phyloP scores from a whole-genome alignment of 208 protist genomes.

The Naegleria gruberi region DNA sequence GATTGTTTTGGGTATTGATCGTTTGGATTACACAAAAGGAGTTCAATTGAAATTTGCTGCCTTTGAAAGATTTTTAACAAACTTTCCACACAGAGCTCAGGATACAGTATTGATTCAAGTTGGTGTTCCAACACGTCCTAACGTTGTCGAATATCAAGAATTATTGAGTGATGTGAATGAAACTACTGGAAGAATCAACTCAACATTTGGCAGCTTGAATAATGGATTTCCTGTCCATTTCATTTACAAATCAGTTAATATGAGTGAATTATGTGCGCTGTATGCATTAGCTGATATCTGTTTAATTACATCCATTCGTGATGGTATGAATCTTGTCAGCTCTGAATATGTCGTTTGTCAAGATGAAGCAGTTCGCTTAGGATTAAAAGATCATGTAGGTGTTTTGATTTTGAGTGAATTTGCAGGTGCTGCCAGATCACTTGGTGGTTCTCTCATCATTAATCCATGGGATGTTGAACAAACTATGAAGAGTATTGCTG shows the following conservation, averaged over 20 bases:
- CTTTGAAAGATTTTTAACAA: constrained; percentile 47
- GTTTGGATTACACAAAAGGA: constrained; percentile 71
- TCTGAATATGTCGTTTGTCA: constrained; percentile 55
- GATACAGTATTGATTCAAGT: constrained; percentile 57
- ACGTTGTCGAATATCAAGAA: constrained; percentile 61
- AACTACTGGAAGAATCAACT: constrained; percentile 63
- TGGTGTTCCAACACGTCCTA: constrained; percentile 57
- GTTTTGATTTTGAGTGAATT: constrained; percentile 55
- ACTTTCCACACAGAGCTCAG: constrained; percentile 42
- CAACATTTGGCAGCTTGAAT: constrained; percentile 50
- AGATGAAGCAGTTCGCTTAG: not conserved
- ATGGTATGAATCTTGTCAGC: constrained; percentile 59
- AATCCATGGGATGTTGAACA: constrained; percentile 39
- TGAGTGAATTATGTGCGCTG: constrained; percentile 46
- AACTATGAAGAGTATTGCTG: constrained; percentile 25
- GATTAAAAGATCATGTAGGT: constrained; percentile 30
- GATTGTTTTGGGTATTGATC: constrained; percentile 60
- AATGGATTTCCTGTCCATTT: constrained; percentile 32
- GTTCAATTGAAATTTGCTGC: constrained; percentile 58
- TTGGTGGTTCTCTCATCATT: constrained; percentile 43
- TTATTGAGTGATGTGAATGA: constrained; percentile 50
- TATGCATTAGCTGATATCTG: constrained; percentile 49
- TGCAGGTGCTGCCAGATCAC: constrained; percentile 43
- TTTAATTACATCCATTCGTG: constrained; percentile 52
- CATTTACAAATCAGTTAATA: constrained; percentile 32